Evolutionary conservation across 176 grass and related monocot genomes (phyloP), one percentile per base, ranked within the genome.

Genomic region (Oryza meyeriana): DNA sequence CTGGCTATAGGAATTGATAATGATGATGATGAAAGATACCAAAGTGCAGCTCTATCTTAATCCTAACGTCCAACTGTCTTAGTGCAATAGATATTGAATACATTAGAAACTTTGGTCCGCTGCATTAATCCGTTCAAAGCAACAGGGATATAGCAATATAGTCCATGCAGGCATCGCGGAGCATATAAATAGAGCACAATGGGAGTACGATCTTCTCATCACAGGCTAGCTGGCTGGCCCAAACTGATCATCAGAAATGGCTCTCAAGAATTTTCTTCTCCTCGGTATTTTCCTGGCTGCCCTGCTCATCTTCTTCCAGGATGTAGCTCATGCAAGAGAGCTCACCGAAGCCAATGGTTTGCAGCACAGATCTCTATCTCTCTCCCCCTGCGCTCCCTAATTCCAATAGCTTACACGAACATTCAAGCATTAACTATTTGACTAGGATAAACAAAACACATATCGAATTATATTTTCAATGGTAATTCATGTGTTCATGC

Each of bases 341-440:
- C 77, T 80, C 32, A 34, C 30, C 20, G 22, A 80, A 52, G 44
- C 78, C 42, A 80, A 69, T 26, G 78, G 78, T 80, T 69, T 35
- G 61, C 39, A 32, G 1, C 20, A 55, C 1, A 20, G 17, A 22
- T 5, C 77, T 27, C 38, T 25, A 34, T 40, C 59, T 29, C 13
- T 77, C 38, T 14, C 47, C 24, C 28, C 24, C 72, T 52, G 45
- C 9, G 0, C 24, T 48, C 70, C 32, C 72, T 59, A 31, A 3
- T 0, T 26, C n/a, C n/a, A 59, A 59, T n/a, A 6, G 50, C 22
- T 59, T 25, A n/a, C 7, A 25, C 1, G 9, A 10, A 59, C 18
- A 59, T 55, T 8, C 5, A 22, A 2, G 1, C 2, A 55, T 20
- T 7, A 24, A 10, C 55, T 59, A 24, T 59, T 25, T 24, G 20